Base-by-base conservation (phyloP, 2,329 filamentous ascomycete species). In the Blastomyces parvus region DNA sequence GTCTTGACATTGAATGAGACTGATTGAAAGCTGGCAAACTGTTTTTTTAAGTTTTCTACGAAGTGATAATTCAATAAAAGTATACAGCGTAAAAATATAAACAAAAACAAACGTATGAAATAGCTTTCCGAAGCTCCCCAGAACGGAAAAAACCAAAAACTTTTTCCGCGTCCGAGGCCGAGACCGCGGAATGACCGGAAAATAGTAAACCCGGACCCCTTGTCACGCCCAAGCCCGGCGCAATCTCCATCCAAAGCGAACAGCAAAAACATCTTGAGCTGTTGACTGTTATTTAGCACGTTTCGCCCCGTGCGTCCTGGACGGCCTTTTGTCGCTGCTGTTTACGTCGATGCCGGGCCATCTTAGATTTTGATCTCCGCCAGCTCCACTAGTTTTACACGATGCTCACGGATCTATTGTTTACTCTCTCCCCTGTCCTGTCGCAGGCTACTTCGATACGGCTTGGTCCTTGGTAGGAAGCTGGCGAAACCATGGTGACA, bases 401-500 rank as follows among this genome's bases (percentile, higher is more conserved):
- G 33, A 66, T 66, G 65, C 40, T 61, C 61, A 59, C 17, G 42
- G 61, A 56, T 46, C 27, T n/a, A 48, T 19, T 52, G 42, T 52
- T 57, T 53, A 62, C 48, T 27, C 48, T 64, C 65, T 68, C 67
- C 62, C 66, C 30, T 69, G 52, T 70, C 64, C 33, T 27, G 30
- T 30, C n/a, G 44, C 42, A 53, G 61, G 61, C 53, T 53, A 38
- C 27, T 53, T 36, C 19, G 50, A 52, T 40, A 53, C 38, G 8
- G 48, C 44, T 56, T 40, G n/a, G 33, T 40, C 33, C 17, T 38
- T 55, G 30, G 38, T 55, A 62, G 60, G 38, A 59, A 62, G 60
- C 60, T 27, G 50, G 60, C 27, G 27, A n/a, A 63, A 48, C 53
- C 66, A 76, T 71, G 68, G 77, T 78, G 75, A 73, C 76, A 73